Base-by-base conservation (phyloP, 768 basidiomycete genomes). In the Gelatoporia subvermispora region DNA sequence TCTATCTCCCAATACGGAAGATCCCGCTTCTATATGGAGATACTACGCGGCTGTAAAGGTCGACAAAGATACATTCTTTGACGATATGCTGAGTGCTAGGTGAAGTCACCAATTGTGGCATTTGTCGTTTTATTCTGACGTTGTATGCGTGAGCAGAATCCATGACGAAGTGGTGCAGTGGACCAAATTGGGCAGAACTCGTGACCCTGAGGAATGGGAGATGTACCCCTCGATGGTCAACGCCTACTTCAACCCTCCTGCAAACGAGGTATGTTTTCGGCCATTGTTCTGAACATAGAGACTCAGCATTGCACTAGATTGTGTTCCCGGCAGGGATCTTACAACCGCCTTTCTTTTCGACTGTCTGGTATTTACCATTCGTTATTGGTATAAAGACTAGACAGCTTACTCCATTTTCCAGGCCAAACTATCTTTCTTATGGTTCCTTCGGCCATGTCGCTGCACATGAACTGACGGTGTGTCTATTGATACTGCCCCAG, bases 241-340 rank as follows among this genome's bases (percentile, higher is more conserved):
- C 61, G 93, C 93, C 1, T 93, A 93, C 67, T 92, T 83, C 68
- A 85, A 84, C 52, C 85, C 92, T 25, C 85, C 89, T 9, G 82
- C 85, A 1, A 93, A 93, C 54, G 93, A 95, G 75, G 88, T 88
- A 51, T 35, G 68, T 44, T 20, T 20, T 25, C 2, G 2, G 21
- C 9, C 8, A 4, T 43, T 22, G n/a, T n/a, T n/a, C n/a, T n/a
- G n/a, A n/a, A n/a, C n/a, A n/a, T n/a, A n/a, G n/a, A n/a, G n/a
- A 41, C n/a, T 45, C 22, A 17, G 17, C 31, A 31, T 21, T 15
- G 3, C 9, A 42, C 23, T 48, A 90, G 85, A 93, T 94, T 44
- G 90, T 93, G 18, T 97, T 99, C 72, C 94, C 96, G 8, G 95
- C 96, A 18, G 96, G 96, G 21, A 93, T 98, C 59, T 69, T 98